Evolutionary conservation across 176 grass and related monocot species (phyloP).

Genomic region (Areca catechu): DNA sequence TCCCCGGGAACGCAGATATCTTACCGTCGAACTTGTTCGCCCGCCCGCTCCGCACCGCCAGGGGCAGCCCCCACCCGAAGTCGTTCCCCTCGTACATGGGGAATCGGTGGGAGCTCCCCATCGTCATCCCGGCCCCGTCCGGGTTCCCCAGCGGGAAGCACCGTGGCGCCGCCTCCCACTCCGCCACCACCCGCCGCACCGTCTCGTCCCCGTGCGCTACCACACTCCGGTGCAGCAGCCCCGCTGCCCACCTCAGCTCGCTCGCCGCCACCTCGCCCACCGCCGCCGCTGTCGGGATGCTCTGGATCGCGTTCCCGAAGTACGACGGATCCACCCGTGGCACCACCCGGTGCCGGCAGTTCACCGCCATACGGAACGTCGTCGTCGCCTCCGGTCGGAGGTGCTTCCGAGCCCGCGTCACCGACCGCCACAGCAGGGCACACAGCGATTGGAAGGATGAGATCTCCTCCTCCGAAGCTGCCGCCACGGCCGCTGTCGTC

Average conservation of each 20-base stretch:
- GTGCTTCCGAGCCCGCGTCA: slow-evolving; percentile 1
- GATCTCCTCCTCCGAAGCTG: not conserved
- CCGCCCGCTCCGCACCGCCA: slow-evolving; percentile 10
- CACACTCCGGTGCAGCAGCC: slow-evolving; percentile 8
- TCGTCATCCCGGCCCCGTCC: slow-evolving; percentile 6
- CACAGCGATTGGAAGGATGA: slow-evolving; percentile 16
- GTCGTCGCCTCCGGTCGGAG: not conserved
- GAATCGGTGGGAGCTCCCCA: slow-evolving; percentile 11
- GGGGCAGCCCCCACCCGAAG: slow-evolving; percentile 8
- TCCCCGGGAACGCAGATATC: slow-evolving; percentile 14
- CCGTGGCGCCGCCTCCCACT: slow-evolving; percentile 7
- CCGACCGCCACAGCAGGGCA: slow-evolving; percentile 1
- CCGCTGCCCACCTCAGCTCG: not conserved
- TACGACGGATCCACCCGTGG: not conserved
- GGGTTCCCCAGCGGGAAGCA: slow-evolving; percentile 17
- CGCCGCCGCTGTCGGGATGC: not conserved
- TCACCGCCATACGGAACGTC: slow-evolving; percentile 15
- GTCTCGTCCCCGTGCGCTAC: not conserved
- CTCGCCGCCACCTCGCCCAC: not conserved
- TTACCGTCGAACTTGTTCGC: slow-evolving; percentile 20
- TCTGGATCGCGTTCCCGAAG: slow-evolving; percentile 20
- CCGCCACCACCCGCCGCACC: slow-evolving; percentile 1
- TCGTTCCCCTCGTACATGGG: slow-evolving; percentile 18
- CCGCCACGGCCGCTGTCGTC: not conserved
- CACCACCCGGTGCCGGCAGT: slow-evolving; percentile 7